Evolutionary conservation across 2,329 filamentous ascomycete genomes (phyloP), one percentile per base, ranked within the genome.

Genomic region (Sporothrix protearum): DNA sequence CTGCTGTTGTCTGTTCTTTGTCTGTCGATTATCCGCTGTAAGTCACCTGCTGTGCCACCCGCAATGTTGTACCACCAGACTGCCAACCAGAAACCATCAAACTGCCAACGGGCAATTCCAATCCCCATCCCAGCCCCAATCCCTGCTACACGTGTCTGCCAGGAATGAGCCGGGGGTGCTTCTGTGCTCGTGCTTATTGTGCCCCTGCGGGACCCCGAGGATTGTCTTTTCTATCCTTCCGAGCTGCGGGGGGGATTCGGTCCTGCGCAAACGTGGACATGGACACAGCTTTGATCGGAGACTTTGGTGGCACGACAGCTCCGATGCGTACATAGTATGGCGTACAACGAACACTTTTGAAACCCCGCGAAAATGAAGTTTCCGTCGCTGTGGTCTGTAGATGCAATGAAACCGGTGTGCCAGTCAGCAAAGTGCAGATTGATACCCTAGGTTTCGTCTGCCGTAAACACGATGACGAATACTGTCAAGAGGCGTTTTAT

Each of bases 91-190:
- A n/a, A n/a, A n/a, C n/a, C n/a, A n/a, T n/a, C n/a, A n/a, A n/a
- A n/a, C n/a, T n/a, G n/a, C n/a, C n/a, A n/a, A n/a, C n/a, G n/a
- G n/a, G n/a, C n/a, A n/a, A n/a, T n/a, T n/a, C n/a, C n/a, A n/a
- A n/a, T n/a, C n/a, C n/a, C n/a, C n/a, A n/a, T n/a, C n/a, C n/a
- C n/a, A 25, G 3, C 28, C 16, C 63, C 63, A 66, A 66, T 66
- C 63, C 63, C 63, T 49, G 63, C 63, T n/a, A 66, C 63, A 49
- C 63, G 63, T 49, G 42, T 64, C 14, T 28, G 10, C 36, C 12
- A 28, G 36, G 59, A 64, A 64, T 45, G n/a, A 22, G n/a, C 59
- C 19, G 8, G 5, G 5, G 25, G 25, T 30, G 22, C 25, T 47
- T 25, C 12, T n/a, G 57, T 22, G 33, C 14, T n/a, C 42, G 57